phyloP scores from a whole-genome alignment of 2,329 filamentous ascomycete genomes.

The Exserohilum turcica region DNA sequence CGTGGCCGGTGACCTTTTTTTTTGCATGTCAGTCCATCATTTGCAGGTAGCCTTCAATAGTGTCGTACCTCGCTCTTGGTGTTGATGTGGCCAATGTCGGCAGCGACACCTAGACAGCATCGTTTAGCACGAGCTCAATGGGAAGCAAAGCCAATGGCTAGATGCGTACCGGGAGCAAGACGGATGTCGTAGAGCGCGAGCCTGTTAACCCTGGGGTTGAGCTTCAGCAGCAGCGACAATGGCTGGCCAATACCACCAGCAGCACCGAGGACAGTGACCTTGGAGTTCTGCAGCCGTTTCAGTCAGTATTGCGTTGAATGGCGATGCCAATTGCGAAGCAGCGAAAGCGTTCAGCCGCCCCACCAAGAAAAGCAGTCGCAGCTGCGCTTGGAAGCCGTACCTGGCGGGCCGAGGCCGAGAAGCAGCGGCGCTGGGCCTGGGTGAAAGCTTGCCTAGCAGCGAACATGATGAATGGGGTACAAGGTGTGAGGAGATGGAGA shows the following conservation, averaged over 20 bases:
- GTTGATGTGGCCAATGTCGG: slow-evolving; percentile 98
- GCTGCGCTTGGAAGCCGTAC: slow-evolving; percentile 44
- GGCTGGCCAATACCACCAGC: slow-evolving; percentile 98
- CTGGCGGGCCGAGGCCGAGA: slow-evolving; percentile 59
- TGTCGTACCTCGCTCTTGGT: slow-evolving; percentile 77
- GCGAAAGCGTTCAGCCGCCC: slow-evolving; percentile 10
- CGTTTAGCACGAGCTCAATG: slow-evolving; percentile 23
- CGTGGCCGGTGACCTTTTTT: slow-evolving; percentile 79
- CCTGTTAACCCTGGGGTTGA: slow-evolving; percentile 92
- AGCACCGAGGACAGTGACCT: slow-evolving; percentile 96
- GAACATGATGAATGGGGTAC: slow-evolving; percentile 64
- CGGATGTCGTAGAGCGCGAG: slow-evolving; percentile 98
- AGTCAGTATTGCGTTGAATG: slow-evolving; percentile 28
- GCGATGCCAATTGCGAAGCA: slow-evolving; percentile 16
- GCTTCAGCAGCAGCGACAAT: slow-evolving; percentile 96
- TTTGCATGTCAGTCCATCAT: slow-evolving; percentile 26
- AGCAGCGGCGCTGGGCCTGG: slow-evolving; percentile 58
- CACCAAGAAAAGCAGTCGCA: slow-evolving; percentile 32
- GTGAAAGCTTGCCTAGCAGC: slow-evolving; percentile 61
- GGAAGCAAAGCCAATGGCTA: slow-evolving; percentile 1
- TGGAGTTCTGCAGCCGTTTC: slow-evolving; percentile 72
- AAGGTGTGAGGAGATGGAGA: slow-evolving; percentile 25
- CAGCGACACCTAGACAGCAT: slow-evolving; percentile 77
- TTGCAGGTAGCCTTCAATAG: slow-evolving; percentile 6
- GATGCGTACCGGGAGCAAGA: slow-evolving; percentile 79